Evolutionary conservation across 139 green algal genomes (phyloP).

Genomic region (Axilococcus clingmanii): DNA sequence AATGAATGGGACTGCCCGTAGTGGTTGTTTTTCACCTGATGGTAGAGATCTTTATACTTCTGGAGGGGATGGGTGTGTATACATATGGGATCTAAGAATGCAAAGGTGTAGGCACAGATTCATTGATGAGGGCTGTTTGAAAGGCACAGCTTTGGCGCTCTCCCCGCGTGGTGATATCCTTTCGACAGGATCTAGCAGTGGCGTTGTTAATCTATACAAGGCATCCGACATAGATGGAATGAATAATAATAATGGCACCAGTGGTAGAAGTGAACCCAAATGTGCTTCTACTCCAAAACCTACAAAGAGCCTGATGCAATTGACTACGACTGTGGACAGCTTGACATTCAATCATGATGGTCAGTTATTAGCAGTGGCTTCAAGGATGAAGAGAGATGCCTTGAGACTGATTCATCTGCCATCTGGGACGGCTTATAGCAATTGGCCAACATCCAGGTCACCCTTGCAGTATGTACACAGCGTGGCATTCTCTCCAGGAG

Average conservation of each 20-base stretch:
- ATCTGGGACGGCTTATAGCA: constrained; percentile 73
- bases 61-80: constrained; percentile 73
- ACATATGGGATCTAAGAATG: constrained; percentile 87
- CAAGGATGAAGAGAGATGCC: constrained; percentile 71
- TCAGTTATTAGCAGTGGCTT: constrained; percentile 71
- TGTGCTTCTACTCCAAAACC: constrained; percentile 13
- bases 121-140: constrained; percentile 61
- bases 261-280: background rate
- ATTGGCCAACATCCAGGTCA: constrained; percentile 80
- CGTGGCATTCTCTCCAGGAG: constrained; percentile 69
- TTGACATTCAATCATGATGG: constrained; percentile 74
- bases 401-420: constrained; percentile 83
- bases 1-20: constrained; percentile 68
- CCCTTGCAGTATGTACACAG: constrained; percentile 83
- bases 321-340: constrained; percentile 74
- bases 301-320: constrained; percentile 64
- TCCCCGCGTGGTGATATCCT: constrained; percentile 48
- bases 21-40: constrained; percentile 52
- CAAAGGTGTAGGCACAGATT: constrained; percentile 58
- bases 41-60: constrained; percentile 58
- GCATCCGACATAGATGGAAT: background rate
- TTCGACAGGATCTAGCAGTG: constrained; percentile 50
- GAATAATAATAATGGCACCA: background rate
- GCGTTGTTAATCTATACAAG: constrained; percentile 87
- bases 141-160: constrained; percentile 39